A percentile compares a stretch with the other conserved stretches of the same genome.
Evolutionary conservation across 345 rosid species (phyloP).

Genomic region (Syzygium grande): DNA sequence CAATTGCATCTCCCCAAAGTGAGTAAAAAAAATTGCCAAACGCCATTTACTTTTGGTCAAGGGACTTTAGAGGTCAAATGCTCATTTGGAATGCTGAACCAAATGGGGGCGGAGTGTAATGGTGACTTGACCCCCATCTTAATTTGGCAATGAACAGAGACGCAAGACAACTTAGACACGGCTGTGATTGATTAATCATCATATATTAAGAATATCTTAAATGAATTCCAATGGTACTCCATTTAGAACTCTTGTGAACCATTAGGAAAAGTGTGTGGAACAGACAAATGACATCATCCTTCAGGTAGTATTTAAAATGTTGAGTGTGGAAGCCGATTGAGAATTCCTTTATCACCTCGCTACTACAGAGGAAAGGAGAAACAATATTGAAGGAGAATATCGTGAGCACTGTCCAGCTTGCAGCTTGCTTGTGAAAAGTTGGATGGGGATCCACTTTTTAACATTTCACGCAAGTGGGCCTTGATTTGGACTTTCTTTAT

Average conservation of each 20-base stretch:
- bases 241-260: neutral
- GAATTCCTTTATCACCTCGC: neutral
- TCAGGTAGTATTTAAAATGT: neutral
- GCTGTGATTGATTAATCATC: neutral
- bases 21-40: no score
- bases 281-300: neutral
- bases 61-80: no score
- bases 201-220: neutral
- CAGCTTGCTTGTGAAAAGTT: neutral
- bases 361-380: neutral
- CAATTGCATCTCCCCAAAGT: no score
- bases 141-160: neutral
- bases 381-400: no score
- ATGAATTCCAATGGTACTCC: neutral
- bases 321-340: neutral
- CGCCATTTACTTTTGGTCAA: no score
- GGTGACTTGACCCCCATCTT: neutral
- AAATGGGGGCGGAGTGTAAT: no score
- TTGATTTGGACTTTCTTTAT: neutral
- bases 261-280: neutral
- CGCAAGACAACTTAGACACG: neutral
- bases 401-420: neutral
- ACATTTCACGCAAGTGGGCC: neutral
- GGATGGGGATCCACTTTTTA: neutral
- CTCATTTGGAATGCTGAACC: no score